These are phyloP conservation scores for Wilcoxina mikolae DNA, from an alignment of 495 filamentous ascomycete species.

Conservation along the genomic window DNA sequence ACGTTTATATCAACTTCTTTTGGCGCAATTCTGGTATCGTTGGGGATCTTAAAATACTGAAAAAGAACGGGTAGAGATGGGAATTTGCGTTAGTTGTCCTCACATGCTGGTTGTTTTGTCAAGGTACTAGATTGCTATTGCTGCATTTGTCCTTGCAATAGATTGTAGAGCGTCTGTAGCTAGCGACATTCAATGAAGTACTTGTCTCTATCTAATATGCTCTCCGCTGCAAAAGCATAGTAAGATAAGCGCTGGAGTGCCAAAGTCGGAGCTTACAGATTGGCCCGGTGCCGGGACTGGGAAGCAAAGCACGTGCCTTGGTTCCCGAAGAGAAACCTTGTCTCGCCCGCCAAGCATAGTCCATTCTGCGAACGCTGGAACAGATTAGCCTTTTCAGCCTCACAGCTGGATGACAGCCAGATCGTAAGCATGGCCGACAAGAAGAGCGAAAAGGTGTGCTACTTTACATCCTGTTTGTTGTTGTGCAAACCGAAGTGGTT, in stretches of 20 bases:
- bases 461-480: neutral
- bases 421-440: neutral
- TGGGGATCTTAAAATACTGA: neutral
- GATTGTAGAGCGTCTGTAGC: neutral
- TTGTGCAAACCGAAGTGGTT: no score
- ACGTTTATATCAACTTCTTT: neutral
- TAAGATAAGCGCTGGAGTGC: no score
- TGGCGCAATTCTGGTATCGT: neutral
- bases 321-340: no score
- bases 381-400: no score
- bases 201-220: neutral
- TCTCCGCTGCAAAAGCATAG: no score
- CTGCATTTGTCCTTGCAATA: neutral
- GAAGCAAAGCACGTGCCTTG: no score
- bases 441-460: conserved; percentile 1
- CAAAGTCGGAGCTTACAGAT: no score
- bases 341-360: no score
- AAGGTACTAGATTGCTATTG: neutral
- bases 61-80: conserved; percentile 4
- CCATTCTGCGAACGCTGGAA: no score
- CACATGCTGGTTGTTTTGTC: neutral
- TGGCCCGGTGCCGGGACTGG: no score
- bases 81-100: neutral
- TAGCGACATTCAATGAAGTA: neutral
- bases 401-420: neutral